These are phyloP conservation scores for Malassezia furfur DNA, from an alignment of 1,284 basidiomycete genomes.

Conservation along the genomic window DNA sequence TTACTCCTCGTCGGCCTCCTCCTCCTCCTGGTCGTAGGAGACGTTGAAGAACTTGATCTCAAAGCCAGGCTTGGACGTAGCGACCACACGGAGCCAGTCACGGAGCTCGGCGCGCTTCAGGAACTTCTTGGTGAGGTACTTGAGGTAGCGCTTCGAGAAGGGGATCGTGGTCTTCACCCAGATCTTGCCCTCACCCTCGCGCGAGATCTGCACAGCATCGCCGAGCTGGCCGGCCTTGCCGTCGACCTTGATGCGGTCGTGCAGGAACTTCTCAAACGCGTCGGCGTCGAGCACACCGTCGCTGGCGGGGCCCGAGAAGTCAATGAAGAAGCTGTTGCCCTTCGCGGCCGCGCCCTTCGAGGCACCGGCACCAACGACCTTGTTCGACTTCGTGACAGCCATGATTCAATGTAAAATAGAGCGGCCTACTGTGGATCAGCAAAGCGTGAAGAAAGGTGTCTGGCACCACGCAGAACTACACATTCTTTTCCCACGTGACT, in stretches of 20 bases:
- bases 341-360: conserved; percentile 50
- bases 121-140: conserved; percentile 51
- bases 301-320: conserved; percentile 82
- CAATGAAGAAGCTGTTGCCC: conserved; percentile 85
- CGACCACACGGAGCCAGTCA: conserved; percentile 49
- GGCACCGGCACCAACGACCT: conserved; percentile 26
- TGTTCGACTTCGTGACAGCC: conserved; percentile 40
- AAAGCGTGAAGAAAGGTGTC: conserved; percentile 15
- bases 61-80: conserved; percentile 50
- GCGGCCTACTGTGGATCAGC: conserved; percentile 20
- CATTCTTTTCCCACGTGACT: conserved; percentile 11
- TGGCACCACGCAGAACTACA: conserved; percentile 8
- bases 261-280: conserved; percentile 83
- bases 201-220: conserved; percentile 48
- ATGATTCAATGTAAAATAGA: conserved; percentile 1
- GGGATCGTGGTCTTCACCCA: conserved; percentile 49
- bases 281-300: conserved; percentile 85
- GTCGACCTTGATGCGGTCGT: conserved; percentile 83
- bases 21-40: conserved; percentile 44
- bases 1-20: conserved; percentile 24
- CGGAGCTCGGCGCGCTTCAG: conserved; percentile 47
- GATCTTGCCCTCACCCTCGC: conserved; percentile 51
- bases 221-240: conserved; percentile 56
- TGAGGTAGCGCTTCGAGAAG: conserved; percentile 51
- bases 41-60: conserved; percentile 51